A percentile compares a stretch with the other conserved stretches of the same genome.
These are phyloP conservation scores for Stachybotrys elegans DNA, from an alignment of 2,329 filamentous ascomycete species.

Conservation along the genomic window DNA sequence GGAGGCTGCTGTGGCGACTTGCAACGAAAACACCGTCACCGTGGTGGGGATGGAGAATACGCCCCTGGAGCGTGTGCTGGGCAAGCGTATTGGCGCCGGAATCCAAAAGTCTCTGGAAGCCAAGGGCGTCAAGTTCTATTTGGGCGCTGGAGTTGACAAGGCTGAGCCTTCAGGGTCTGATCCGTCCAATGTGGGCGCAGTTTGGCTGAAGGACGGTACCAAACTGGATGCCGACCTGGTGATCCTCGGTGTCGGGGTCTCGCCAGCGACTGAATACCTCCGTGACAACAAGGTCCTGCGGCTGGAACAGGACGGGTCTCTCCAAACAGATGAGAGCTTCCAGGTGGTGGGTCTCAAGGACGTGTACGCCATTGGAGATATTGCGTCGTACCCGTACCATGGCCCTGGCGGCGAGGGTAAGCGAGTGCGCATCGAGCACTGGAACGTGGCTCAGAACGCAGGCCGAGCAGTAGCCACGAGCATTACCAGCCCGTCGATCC, in stretches of 20 bases:
- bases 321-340: conserved; percentile 77
- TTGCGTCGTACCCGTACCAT: conserved; percentile 90
- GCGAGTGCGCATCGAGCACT: conserved; percentile 86
- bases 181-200: conserved; percentile 68
- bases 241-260: conserved; percentile 84
- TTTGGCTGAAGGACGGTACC: conserved; percentile 82
- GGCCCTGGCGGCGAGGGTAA: conserved; percentile 77
- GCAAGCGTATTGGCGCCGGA: conserved; percentile 71
- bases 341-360: conserved; percentile 70
- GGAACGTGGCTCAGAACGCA: conserved; percentile 95
- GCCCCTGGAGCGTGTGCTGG: conserved; percentile 83
- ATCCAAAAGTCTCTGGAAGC: conserved; percentile 77
- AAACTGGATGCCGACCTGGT: conserved; percentile 82
- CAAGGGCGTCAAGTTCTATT: conserved; percentile 83
- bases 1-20: conserved; percentile 85
- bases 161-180: conserved; percentile 67
- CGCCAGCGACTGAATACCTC: conserved; percentile 79
- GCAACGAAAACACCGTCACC: conserved; percentile 75
- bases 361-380: conserved; percentile 92
- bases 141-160: conserved; percentile 76
- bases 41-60: conserved; percentile 84
- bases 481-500: conserved; percentile 62
- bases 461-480: conserved; percentile 74
- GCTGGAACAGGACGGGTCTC: conserved; percentile 79
- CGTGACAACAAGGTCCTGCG: conserved; percentile 63